Evolutionary conservation across 2,329 filamentous ascomycete genomes (phyloP).

Genomic region (Incumbomyces delicatus): DNA sequence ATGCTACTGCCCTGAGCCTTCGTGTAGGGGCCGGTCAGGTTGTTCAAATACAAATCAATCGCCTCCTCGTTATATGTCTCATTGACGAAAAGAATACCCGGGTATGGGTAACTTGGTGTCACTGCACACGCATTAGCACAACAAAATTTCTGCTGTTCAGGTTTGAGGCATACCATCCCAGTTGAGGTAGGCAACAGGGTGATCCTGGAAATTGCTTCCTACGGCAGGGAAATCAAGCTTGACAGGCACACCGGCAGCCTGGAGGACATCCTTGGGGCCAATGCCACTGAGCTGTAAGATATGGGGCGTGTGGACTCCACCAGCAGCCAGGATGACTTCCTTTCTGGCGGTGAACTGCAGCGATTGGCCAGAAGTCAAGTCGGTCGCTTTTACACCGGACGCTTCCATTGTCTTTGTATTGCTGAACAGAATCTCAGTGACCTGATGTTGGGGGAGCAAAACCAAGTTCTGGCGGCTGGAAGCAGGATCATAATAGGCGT

Average conservation of each 20-base stretch:
- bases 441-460: conserved; percentile 25
- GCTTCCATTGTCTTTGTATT: conserved; percentile 3
- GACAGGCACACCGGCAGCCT: conserved; percentile 30
- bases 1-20: conserved; percentile 2
- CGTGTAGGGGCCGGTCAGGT: conserved; percentile 15
- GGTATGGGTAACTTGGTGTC: conserved; percentile 10
- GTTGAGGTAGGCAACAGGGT: conserved; percentile 10
- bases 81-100: conserved; percentile 12
- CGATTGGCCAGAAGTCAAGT: neutral
- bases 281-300: conserved; percentile 44
- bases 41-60: conserved; percentile 7
- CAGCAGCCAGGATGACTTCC: conserved; percentile 37
- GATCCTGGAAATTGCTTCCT: conserved; percentile 31
- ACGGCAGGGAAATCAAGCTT: conserved; percentile 41
- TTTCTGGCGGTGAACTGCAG: neutral
- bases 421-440: conserved; percentile 24
- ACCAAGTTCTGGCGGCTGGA: conserved; percentile 27
- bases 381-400: conserved; percentile 10
- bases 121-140: conserved; percentile 20
- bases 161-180: conserved; percentile 14
- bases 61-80: conserved; percentile 12
- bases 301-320: conserved; percentile 33
- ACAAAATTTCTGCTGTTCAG: conserved; percentile 24
- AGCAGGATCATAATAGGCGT: conserved; percentile 31
- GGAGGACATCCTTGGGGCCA: conserved; percentile 31